phyloP scores from a whole-genome alignment of 1,284 basidiomycete genomes.

The Ceratobasidium theobromae region DNA sequence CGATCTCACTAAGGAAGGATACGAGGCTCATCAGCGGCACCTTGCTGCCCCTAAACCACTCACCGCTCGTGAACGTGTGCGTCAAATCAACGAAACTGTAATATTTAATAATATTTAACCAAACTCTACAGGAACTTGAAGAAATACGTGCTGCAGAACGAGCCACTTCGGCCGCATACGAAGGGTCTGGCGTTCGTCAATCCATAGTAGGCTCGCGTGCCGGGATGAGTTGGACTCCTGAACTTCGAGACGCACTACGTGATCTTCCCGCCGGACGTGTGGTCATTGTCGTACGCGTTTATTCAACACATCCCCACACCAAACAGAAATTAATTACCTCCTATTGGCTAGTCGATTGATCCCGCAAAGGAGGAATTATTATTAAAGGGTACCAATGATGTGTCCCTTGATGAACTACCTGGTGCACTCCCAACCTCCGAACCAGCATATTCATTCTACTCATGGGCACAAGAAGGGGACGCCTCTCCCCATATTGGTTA shows the following conservation, averaged over 20 bases:
- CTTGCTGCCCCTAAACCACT: conserved; percentile 75
- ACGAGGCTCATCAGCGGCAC: conserved; percentile 74
- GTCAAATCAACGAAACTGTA: neutral
- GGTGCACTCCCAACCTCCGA: conserved; percentile 56
- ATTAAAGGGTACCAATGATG: conserved; percentile 48
- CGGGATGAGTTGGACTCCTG: conserved; percentile 63
- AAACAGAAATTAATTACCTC: neutral
- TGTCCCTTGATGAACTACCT: conserved; percentile 50
- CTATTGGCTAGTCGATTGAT: conserved; percentile 57
- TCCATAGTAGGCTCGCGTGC: conserved; percentile 58
- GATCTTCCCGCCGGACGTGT: conserved; percentile 53
- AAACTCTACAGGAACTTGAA: conserved; percentile 55
- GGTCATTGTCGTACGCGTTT: conserved; percentile 63
- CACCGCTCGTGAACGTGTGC: conserved; percentile 65
- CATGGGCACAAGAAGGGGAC: conserved; percentile 57
- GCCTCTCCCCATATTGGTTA: conserved; percentile 56
- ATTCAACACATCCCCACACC: neutral
- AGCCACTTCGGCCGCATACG: conserved; percentile 53
- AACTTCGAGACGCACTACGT: conserved; percentile 63
- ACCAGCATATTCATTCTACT: conserved; percentile 61
- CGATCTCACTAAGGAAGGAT: conserved; percentile 53
- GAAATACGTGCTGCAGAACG: conserved; percentile 73
- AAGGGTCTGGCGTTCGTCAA: conserved; percentile 57
- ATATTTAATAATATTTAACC: neutral
- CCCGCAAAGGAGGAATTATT: conserved; percentile 57